Percentiles rank a stretch among this genome's conserved stretches.
Evolutionary conservation across 768 basidiomycete genomes (phyloP).

Genomic region (Calvatia gigantea): DNA sequence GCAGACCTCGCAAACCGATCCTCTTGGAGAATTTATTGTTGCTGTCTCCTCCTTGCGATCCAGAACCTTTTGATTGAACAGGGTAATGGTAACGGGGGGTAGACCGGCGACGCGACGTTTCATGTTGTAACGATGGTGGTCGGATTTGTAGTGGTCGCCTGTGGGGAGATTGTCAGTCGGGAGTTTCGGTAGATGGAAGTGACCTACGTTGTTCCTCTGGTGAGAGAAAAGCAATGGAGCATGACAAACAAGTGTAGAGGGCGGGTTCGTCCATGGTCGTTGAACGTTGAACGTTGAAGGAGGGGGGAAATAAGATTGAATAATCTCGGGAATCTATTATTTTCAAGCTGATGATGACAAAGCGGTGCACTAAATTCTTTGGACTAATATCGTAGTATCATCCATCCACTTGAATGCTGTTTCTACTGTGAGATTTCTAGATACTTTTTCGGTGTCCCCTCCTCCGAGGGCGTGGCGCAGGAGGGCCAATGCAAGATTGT

Average conservation of each 20-base stretch:
- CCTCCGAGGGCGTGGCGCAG: constrained; percentile 44
- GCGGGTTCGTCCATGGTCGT: constrained; percentile 28
- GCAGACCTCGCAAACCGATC: constrained; percentile 75
- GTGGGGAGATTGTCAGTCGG: constrained; percentile 3
- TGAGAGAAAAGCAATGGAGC: constrained; percentile 80
- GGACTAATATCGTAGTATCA: constrained; percentile 50
- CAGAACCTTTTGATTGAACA: constrained; percentile 87
- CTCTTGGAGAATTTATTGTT: constrained; percentile 55
- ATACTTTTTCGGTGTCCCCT: constrained; percentile 35
- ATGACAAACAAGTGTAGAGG: constrained; percentile 87
- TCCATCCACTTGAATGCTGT: constrained; percentile 51
- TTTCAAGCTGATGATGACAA: background rate
- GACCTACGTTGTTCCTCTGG: constrained; percentile 80
- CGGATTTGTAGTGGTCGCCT: constrained; percentile 89
- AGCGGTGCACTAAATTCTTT: constrained; percentile 22
- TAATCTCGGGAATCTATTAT: background rate
- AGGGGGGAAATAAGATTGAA: constrained; percentile 1
- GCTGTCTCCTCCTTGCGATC: constrained; percentile 78
- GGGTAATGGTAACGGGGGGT: constrained; percentile 70
- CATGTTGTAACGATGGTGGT: constrained; percentile 98
- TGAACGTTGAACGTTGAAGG: constrained; percentile 1
- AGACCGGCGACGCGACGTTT: constrained; percentile 91
- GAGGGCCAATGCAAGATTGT: constrained; percentile 35
- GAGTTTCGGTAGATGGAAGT: background rate
- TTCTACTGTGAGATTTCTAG: constrained; percentile 46